Conservation (phyloP, 345 rosid genomes). For the Limnanthes douglasii region DNA sequence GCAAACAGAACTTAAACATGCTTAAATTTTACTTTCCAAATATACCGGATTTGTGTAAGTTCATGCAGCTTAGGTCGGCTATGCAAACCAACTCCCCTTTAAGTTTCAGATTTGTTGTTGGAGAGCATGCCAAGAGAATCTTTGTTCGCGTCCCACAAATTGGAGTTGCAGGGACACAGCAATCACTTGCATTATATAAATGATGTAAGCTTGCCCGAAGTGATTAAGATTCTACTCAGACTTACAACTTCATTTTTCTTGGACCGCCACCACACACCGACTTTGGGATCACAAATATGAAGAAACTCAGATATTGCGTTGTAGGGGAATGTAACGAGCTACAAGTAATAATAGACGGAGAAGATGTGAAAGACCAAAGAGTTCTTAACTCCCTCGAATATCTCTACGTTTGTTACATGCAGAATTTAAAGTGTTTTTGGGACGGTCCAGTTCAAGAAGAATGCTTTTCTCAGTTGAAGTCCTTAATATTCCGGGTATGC, state of each 20-base stretch:
- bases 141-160: slow-evolving; percentile 13
- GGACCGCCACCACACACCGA: slow-evolving; percentile 11
- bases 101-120: slow-evolving; percentile 10
- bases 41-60: slow-evolving; percentile 1
- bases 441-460: slow-evolving; percentile 10
- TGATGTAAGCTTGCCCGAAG: slow-evolving; percentile 1
- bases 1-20: neutral
- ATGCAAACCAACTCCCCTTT: neutral
- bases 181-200: slow-evolving; percentile 12
- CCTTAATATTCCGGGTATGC: slow-evolving; percentile 2
- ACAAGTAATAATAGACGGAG: slow-evolving; percentile 8
- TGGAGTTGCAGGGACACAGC: neutral
- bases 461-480: slow-evolving; percentile 10
- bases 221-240: slow-evolving; percentile 1
- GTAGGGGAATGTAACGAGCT: slow-evolving; percentile 13
- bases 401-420: slow-evolving; percentile 8
- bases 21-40: slow-evolving; percentile 11
- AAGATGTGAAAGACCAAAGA: neutral
- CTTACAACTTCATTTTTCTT: slow-evolving; percentile 12
- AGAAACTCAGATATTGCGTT: slow-evolving; percentile 12
- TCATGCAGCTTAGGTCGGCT: neutral
- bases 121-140: slow-evolving; percentile 8
- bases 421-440: neutral
- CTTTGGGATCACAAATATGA: slow-evolving; percentile 9
- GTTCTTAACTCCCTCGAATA: slow-evolving; percentile 5